A percentile compares a stretch with the other conserved stretches of the same genome.
These are phyloP conservation scores for Hypholoma sublateritium DNA, from an alignment of 768 basidiomycete genomes.

Conservation along the genomic window DNA sequence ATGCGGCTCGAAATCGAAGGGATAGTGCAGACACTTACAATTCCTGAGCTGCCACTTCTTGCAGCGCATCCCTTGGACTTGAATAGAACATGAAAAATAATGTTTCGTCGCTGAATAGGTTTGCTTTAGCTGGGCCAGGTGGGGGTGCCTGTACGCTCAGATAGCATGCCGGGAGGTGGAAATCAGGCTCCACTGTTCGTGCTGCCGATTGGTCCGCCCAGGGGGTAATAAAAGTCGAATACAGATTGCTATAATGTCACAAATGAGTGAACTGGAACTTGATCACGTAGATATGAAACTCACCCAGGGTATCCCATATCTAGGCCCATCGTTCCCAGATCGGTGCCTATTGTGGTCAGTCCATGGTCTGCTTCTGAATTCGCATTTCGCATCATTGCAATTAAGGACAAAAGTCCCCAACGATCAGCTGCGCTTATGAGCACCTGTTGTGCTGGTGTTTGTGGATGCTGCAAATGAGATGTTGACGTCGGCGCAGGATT, in stretches of 20 bases:
- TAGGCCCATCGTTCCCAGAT: slow-evolving; percentile 88
- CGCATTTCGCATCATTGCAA: slow-evolving; percentile 85
- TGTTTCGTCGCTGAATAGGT: slow-evolving; percentile 92
- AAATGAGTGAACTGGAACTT: slow-evolving; percentile 17
- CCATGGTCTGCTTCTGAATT: slow-evolving; percentile 75
- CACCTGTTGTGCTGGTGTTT: slow-evolving; percentile 92
- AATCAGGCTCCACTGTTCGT: slow-evolving; percentile 88
- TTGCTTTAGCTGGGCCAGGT: slow-evolving; percentile 77
- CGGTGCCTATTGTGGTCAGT: slow-evolving; percentile 83
- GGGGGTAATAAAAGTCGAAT: slow-evolving; percentile 93
- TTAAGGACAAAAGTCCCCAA: slow-evolving; percentile 87
- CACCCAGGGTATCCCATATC: slow-evolving; percentile 86
- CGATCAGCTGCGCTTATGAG: slow-evolving; percentile 90
- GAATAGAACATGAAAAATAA: slow-evolving; percentile 99
- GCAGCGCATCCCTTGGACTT: slow-evolving; percentile 85
- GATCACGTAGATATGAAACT: slow-evolving; percentile 30
- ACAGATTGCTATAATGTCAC: slow-evolving; percentile 60
- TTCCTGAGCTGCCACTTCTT: slow-evolving; percentile 94
- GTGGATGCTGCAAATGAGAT: slow-evolving; percentile 55
- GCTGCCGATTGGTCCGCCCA: slow-evolving; percentile 92
- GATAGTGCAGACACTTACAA: slow-evolving; percentile 57
- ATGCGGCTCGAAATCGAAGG: too few species aligned
- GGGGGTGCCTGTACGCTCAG: slow-evolving; percentile 84
- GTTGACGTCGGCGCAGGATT: slow-evolving; percentile 33
- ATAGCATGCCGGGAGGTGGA: slow-evolving; percentile 88